Evolutionary conservation across 176 grass and related monocot genomes (phyloP), one percentile per base, ranked within the genome.

Genomic region (Musa itinerans): DNA sequence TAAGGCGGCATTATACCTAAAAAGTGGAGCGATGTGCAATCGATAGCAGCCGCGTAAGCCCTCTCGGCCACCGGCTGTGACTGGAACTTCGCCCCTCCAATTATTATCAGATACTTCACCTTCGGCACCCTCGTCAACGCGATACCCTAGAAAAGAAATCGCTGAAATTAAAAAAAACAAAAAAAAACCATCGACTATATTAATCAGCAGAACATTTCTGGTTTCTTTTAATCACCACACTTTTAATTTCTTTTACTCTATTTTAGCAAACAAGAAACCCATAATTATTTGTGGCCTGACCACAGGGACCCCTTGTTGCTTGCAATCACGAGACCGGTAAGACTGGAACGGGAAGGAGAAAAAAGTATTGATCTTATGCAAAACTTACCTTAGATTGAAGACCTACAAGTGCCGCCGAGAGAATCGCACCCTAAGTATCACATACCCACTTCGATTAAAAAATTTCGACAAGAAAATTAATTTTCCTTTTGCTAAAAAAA

Each of bases 101-200:
- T 91, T 71, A 94, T 90, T 24, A 99, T 61, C 25, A 99, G 7
- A 52, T 75, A 91, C 78, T 94, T 99, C 63, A 94, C 62, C 80
- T 94, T 91, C 3, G 88, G 88, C 14, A 91, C 88, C 76, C 81
- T 89, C 34, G 86, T 94, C 53, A 99, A 77, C 57, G 95, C 95
- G 73, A 87, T 1, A 0, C 90, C 90, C 90, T 99, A 69, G 12
- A 8, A 26, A 65, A 43, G 3, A 11, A 9, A 65, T 65, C 63
- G 43, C 6, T 29, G 2, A 34, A 68, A 43, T 68, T 68, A 15
- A 43, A 52, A 52, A 52, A 21, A 50, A 50, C 10, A 70, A 20
- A n/a, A 26, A n/a, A 67, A 3, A 26, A 16, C 12, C 64, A 67
- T 23, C 21, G 11, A 29, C 4, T 43, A 6, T 43, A 43, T 43